These are phyloP conservation scores for Lactifluus volemus DNA, from an alignment of 768 basidiomycete genomes.

Conservation along the genomic window DNA sequence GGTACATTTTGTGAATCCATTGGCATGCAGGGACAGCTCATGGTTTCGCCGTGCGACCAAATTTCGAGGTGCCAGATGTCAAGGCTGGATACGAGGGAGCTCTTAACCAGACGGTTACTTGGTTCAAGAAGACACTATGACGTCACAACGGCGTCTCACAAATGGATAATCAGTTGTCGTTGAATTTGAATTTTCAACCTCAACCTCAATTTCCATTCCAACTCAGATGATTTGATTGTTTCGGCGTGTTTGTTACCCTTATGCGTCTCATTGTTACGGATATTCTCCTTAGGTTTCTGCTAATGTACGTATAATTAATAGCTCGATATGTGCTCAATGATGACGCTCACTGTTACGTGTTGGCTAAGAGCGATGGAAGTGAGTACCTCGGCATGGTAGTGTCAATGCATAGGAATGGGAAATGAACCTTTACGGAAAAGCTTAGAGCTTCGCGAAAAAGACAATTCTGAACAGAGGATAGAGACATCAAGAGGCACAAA, in stretches of 20 bases:
- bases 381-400: too few species aligned
- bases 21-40: slow-evolving; percentile 35
- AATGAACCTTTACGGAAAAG: too few species aligned
- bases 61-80: slow-evolving; percentile 34
- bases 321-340: too few species aligned
- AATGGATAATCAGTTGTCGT: not conserved
- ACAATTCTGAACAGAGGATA: not conserved
- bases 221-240: not conserved
- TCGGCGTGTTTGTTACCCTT: not conserved
- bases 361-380: too few species aligned
- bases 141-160: not conserved
- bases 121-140: slow-evolving; percentile 35
- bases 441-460: not conserved
- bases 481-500: not conserved
- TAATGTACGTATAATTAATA: too few species aligned
- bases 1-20: slow-evolving; percentile 4
- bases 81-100: slow-evolving; percentile 38
- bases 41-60: slow-evolving; percentile 42
- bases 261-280: not conserved
- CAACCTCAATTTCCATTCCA: not conserved
- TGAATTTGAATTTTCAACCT: not conserved
- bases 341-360: too few species aligned
- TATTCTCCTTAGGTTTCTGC: too few species aligned
- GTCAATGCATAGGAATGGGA: too few species aligned
- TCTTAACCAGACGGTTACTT: slow-evolving; percentile 33